phyloP scores from a whole-genome alignment of 1,284 basidiomycete species.

The Leccinum subatratum region DNA sequence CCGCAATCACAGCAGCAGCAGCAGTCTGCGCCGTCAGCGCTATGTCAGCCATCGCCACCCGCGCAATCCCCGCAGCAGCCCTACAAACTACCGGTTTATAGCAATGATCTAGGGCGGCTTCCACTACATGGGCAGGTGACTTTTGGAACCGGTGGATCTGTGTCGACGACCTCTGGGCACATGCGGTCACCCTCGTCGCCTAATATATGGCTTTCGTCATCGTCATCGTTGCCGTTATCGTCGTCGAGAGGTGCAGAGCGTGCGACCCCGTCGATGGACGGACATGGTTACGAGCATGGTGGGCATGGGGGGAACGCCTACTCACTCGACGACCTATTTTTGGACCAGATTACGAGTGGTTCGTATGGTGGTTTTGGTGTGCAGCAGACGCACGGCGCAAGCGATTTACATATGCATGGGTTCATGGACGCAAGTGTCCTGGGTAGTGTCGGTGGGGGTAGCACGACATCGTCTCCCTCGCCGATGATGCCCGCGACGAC shows the following conservation, averaged over 20 bases:
- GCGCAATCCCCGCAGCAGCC: background rate
- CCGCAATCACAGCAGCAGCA: conserved; percentile 6
- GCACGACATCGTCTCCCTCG: background rate
- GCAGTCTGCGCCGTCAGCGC: background rate
- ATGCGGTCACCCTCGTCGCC: conserved; percentile 12
- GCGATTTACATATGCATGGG: background rate
- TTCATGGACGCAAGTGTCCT: background rate
- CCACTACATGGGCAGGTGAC: conserved; percentile 44
- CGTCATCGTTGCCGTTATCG: background rate
- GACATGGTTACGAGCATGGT: conserved; percentile 10
- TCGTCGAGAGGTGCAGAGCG: background rate
- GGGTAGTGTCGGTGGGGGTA: conserved; percentile 11
- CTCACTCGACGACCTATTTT: conserved; percentile 27
- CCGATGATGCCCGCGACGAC: background rate
- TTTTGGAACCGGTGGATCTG: conserved; percentile 14
- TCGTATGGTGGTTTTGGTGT: conserved; percentile 15
- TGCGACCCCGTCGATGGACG: background rate
- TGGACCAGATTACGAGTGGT: conserved; percentile 18
- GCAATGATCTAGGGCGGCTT: conserved; percentile 52
- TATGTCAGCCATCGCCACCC: background rate
- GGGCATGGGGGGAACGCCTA: conserved; percentile 10
- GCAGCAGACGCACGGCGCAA: conserved; percentile 4
- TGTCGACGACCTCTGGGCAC: conserved; percentile 3
- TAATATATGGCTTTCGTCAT: conserved; percentile 22
- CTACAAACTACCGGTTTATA: conserved; percentile 49